Base-by-base conservation (phyloP, 495 filamentous ascomycete species). In the Entonaema liquescens region DNA sequence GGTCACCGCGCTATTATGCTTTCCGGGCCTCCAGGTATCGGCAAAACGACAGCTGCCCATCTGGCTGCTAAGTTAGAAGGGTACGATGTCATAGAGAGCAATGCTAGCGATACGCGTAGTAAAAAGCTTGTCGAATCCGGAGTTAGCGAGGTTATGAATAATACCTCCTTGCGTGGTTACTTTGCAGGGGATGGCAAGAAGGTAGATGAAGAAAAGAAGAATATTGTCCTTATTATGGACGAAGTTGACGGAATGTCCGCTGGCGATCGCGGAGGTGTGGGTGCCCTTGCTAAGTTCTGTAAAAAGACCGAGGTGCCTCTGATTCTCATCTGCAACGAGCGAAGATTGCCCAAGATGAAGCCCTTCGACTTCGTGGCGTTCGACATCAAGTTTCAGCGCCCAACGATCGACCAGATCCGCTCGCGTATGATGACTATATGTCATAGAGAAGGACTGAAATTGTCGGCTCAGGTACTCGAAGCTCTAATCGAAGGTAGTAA, bases 181-280 rank as follows among this genome's bases (percentile, higher is more conserved):
- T 98, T 98, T 76, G 90, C 93, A n/a, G 90, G 88, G 15, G 89
- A 92, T 49, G 91, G 90, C 40, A 90, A 94, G 81, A 87, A 91
- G 63, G 89, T 97, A 4, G 89, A 98, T 59, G 81, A 82, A 29
- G 84, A 83, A 21, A 98, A 94, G 80, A 95, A 94, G 82, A 97
- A 97, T 65, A 87, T 98, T 26, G 92, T 97, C 8, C 83, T 99
- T 12, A 91, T 99, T 82, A 98, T 99, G 96, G 95, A 99, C 73
- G 95, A 99, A 79, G 95, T 99, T 5, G 95, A 99, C 75, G 95
- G 95, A 35, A 99, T 99, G 95, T 97, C 94, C 52, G 94, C 94
- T 44, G 95, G 95, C 72, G 95, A 99, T 78, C 89, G 95, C 47
- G 95, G 95, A 70, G 95, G 95, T 76, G 96, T 99, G 42, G 95